Evolutionary conservation across 2,329 filamentous ascomycete genomes (phyloP), one percentile per base, ranked within the genome.

Genomic region (Verticillium klebahnii): DNA sequence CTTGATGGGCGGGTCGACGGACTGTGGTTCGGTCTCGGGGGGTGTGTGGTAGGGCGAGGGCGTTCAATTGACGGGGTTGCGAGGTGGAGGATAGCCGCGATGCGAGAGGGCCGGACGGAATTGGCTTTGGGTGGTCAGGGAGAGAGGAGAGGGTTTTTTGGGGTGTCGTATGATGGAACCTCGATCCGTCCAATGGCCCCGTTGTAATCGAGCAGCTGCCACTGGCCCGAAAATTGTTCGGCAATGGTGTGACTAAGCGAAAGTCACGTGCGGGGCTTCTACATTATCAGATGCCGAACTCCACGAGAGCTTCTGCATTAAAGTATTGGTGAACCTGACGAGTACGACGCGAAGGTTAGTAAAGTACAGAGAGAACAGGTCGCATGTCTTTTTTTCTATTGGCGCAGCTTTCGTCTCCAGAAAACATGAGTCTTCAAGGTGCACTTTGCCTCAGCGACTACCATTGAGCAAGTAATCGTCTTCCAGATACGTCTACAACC

Each of bases 51-150:
- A 29, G 29, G 29, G 29, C 29, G 50, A 62, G 59, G 62, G n/a
- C 45, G 64, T 69, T 71, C 73, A 75, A 77, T 77, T 76, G 75
- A 61, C 25, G 59, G 56, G 32, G 29, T 45, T 60, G 36, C 62
- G 55, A 29, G 32, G 56, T 56, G 54, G 58, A 25, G 58, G 61
- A 19, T 52, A 29, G 57, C 25, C 52, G 31, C 32, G 40, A 31
- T 37, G 58, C 50, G 25, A 19, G 54, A 56, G n/a, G 58, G 55
- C 59, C 58, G 25, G 62, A 52, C 57, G 57, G 59, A 40, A 23
- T 8, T 39, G 56, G 56, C 23, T 37, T 59, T 59, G 45, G 56
- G 29, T 60, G 63, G 40, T 54, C 56, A 59, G 55, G 60, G 59
- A 57, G 60, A 61, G 57, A 39, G 60, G 61, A 66, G 64, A 62